These are phyloP conservation scores for Malassezia nana DNA, from an alignment of 1,284 basidiomycete species.

Conservation along the genomic window DNA sequence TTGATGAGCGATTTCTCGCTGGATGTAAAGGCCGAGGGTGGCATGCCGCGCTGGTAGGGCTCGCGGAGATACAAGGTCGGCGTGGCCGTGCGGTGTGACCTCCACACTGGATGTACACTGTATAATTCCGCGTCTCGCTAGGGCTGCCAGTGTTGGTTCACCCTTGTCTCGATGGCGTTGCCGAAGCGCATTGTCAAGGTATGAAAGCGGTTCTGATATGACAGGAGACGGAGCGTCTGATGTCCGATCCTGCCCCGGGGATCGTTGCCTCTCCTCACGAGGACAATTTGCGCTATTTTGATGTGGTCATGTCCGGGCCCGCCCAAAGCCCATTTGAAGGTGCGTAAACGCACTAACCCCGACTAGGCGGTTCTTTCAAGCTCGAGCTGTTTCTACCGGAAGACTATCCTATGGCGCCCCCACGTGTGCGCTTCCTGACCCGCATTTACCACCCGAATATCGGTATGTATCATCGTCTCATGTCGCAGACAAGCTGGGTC, in stretches of 20 bases:
- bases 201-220: not conserved
- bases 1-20: constrained; percentile 46
- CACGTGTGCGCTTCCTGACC: constrained; percentile 94
- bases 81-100: not conserved
- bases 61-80: not conserved
- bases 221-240: constrained; percentile 91
- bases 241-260: constrained; percentile 89
- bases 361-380: constrained; percentile 65
- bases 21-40: constrained; percentile 41
- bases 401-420: constrained; percentile 98
- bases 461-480: constrained; percentile 54
- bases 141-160: not conserved
- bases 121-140: not conserved
- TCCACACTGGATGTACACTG: not conserved
- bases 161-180: constrained; percentile 26
- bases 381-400: constrained; percentile 94
- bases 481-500: constrained; percentile 77
- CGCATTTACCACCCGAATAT: constrained; percentile 99
- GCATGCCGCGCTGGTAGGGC: constrained; percentile 8
- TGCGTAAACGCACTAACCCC: constrained; percentile 10
- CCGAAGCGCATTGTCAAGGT: constrained; percentile 49
- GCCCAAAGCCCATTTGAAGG: constrained; percentile 80
- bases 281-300: constrained; percentile 96
- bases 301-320: constrained; percentile 90
- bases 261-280: constrained; percentile 89